Percentiles rank a stretch among this genome's conserved stretches.
phyloP scores from a whole-genome alignment of 306 rosid species.

The Acacia crassicarpa region DNA sequence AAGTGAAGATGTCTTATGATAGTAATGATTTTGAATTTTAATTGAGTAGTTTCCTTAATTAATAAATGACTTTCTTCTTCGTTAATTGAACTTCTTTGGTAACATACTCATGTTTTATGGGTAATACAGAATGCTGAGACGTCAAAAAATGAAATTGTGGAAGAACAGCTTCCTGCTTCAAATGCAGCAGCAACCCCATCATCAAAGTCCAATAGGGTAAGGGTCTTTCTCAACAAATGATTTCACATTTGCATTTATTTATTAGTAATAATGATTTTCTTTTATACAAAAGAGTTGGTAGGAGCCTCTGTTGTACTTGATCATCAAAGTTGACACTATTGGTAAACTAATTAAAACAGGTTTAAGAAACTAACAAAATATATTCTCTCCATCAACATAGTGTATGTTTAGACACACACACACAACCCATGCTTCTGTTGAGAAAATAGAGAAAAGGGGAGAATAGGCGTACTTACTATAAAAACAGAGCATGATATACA shows the following conservation, averaged over 20 bases:
- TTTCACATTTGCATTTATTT: no score
- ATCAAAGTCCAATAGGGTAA: background rate
- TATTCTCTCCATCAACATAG: background rate
- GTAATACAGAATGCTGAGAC: background rate
- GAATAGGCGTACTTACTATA: no score
- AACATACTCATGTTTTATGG: background rate
- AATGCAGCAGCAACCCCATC: background rate
- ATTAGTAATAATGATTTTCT: background rate
- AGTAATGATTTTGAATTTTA: no score
- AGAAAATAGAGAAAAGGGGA: no score
- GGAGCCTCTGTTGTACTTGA: background rate
- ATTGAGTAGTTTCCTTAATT: background rate
- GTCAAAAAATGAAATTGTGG: background rate
- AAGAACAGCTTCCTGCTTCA: background rate
- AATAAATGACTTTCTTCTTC: background rate
- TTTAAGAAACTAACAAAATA: background rate
- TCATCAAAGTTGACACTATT: no score
- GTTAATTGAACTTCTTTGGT: background rate
- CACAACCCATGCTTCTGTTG: no score
- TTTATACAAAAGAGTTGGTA: background rate
- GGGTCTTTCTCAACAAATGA: background rate
- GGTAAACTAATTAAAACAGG: no score
- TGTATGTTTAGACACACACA: no score
- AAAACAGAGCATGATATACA: no score
- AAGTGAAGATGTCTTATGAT: no score